phyloP scores from a whole-genome alignment of 768 basidiomycete genomes.

The Lactarius hengduanensis region DNA sequence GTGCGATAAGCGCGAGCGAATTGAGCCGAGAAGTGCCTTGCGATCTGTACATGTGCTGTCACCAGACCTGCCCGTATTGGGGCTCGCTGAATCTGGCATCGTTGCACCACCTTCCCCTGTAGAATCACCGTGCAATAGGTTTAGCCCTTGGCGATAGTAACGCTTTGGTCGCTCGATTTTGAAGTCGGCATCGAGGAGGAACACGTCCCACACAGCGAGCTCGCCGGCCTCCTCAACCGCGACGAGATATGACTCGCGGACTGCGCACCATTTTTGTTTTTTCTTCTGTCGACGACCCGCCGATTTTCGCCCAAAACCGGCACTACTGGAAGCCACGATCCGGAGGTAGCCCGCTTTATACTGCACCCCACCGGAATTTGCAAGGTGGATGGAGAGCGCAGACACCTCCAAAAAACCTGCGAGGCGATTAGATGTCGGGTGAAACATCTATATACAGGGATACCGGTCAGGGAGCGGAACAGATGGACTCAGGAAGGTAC shows the following conservation, averaged over 20 bases:
- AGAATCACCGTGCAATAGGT: constrained; percentile 50
- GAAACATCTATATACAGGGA: constrained; percentile 73
- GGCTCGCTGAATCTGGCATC: constrained; percentile 7
- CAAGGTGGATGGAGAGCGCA: constrained; percentile 77
- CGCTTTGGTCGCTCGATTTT: constrained; percentile 86
- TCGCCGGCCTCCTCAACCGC: constrained; percentile 85
- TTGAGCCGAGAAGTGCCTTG: constrained; percentile 42
- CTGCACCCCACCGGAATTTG: constrained; percentile 79
- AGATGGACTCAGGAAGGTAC: constrained; percentile 32
- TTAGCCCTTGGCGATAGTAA: constrained; percentile 82
- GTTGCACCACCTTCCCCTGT: constrained; percentile 23
- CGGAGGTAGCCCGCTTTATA: constrained; percentile 87
- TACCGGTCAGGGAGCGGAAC: neutral
- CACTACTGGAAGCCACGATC: constrained; percentile 52
- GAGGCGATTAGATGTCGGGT: constrained; percentile 86
- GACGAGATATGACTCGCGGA: constrained; percentile 90
- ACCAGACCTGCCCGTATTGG: constrained; percentile 25
- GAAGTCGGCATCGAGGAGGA: constrained; percentile 88
- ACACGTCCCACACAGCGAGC: constrained; percentile 91
- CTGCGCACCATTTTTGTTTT: constrained; percentile 83
- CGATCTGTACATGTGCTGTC: constrained; percentile 35
- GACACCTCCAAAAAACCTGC: constrained; percentile 91
- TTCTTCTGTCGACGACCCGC: constrained; percentile 57
- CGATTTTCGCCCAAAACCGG: constrained; percentile 65
- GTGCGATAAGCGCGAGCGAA: constrained; percentile 40